phyloP scores from a whole-genome alignment of 2,329 filamentous ascomycete genomes.

The Chalaropsis ovoidea region DNA sequence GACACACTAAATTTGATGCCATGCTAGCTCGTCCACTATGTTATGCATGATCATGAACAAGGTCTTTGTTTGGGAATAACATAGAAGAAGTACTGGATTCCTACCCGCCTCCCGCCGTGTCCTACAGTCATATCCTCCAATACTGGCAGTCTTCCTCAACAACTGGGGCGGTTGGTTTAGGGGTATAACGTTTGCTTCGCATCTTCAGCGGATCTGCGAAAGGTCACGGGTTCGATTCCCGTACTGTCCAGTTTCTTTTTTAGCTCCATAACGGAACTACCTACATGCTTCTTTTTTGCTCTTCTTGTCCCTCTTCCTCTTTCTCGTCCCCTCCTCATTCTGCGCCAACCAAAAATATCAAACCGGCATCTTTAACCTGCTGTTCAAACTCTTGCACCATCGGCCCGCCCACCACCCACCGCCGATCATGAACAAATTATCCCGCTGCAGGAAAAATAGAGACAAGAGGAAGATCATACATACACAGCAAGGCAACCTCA shows the following conservation, averaged over 20 bases:
- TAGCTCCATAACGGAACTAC: no score
- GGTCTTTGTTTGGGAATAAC: constrained; percentile 2
- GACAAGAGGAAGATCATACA: neutral
- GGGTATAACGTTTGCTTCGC: constrained; percentile 26
- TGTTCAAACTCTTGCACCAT: neutral
- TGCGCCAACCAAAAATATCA: neutral
- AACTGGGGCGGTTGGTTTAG: constrained; percentile 25
- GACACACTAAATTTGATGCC: neutral
- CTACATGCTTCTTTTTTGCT: no score
- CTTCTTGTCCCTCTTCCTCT: no score
- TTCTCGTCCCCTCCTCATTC: no score
- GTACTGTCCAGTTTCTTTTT: constrained; percentile 23
- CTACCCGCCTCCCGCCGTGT: neutral
- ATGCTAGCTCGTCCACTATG: neutral
- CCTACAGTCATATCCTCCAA: neutral
- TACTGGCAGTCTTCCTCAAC: no score
- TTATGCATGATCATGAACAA: neutral
- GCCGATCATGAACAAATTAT: neutral
- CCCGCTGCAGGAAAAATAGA: neutral
- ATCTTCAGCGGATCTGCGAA: constrained; percentile 22
- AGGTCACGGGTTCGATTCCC: constrained; percentile 25
- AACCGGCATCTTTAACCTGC: neutral
- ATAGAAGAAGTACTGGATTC: neutral
- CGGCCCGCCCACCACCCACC: neutral
- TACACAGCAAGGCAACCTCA: neutral